Evolutionary conservation across 2,329 filamentous ascomycete species (phyloP).

Genomic region (Alternaria tenuissima): DNA sequence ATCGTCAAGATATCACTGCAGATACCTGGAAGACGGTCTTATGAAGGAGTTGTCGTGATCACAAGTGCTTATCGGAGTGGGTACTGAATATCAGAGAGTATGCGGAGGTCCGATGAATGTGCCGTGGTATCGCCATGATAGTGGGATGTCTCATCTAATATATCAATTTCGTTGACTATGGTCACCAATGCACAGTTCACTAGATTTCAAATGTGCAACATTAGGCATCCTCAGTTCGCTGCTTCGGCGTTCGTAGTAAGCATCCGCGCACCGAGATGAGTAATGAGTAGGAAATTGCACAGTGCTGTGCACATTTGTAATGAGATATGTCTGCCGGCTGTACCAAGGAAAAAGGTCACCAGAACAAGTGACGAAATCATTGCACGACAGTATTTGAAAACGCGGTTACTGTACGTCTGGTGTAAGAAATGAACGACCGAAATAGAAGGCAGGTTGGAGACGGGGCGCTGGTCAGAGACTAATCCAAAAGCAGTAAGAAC

Average conservation of each 20-base stretch:
- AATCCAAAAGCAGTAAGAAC: background rate
- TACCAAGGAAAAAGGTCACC: background rate
- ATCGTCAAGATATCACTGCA: background rate
- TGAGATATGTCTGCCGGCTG: background rate
- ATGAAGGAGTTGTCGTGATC: background rate
- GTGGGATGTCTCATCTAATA: background rate
- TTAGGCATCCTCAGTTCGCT: background rate
- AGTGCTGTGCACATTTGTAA: constrained; percentile 9
- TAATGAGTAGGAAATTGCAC: constrained; percentile 24
- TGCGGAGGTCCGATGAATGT: background rate
- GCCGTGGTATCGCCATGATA: background rate
- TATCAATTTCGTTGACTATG: background rate
- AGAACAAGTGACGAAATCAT: background rate
- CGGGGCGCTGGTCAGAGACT: background rate
- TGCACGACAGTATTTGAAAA: background rate
- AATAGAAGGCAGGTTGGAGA: background rate
- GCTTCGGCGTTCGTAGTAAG: constrained; percentile 8
- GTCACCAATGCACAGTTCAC: background rate
- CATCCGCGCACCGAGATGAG: constrained; percentile 8
- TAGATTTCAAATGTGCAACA: constrained; percentile 4
- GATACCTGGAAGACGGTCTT: background rate
- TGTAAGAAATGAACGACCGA: background rate
- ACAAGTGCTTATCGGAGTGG: background rate
- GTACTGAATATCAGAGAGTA: background rate
- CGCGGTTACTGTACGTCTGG: background rate